phyloP scores from a whole-genome alignment of 768 basidiomycete genomes.

The Crassisporium funariophilum region DNA sequence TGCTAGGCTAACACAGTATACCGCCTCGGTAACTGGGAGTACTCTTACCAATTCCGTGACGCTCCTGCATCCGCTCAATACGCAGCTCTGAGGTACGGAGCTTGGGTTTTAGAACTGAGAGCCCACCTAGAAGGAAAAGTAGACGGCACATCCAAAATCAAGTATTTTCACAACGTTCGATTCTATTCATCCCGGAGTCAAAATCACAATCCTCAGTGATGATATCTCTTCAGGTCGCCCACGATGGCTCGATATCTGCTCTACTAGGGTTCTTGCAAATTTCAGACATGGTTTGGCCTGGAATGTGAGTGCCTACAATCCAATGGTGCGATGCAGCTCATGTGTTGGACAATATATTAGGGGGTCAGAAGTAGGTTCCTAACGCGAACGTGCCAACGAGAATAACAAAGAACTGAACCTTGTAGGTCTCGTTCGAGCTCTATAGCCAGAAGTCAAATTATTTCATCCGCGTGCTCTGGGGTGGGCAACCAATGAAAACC shows the following conservation, averaged over 20 bases:
- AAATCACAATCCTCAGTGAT: background rate
- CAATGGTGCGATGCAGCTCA: background rate
- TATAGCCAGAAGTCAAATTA: slow-evolving; percentile 28
- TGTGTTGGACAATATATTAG: slow-evolving; percentile 16
- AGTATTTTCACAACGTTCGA: slow-evolving; percentile 46
- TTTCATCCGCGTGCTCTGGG: slow-evolving; percentile 53
- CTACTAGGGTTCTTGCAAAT: slow-evolving; percentile 53
- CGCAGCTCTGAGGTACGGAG: slow-evolving; percentile 46
- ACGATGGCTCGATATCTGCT: slow-evolving; percentile 52
- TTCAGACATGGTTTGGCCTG: slow-evolving; percentile 55
- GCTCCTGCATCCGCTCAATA: slow-evolving; percentile 46
- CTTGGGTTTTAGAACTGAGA: slow-evolving; percentile 48
- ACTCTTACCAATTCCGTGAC: slow-evolving; percentile 52
- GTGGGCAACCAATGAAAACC: slow-evolving; percentile 50
- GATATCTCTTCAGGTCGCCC: slow-evolving; percentile 37
- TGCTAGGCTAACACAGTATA: slow-evolving; percentile 51
- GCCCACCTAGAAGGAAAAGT: slow-evolving; percentile 40
- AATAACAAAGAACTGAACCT: background rate
- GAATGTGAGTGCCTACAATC: slow-evolving; percentile 37
- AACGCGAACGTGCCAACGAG: background rate
- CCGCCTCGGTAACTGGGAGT: slow-evolving; percentile 63
- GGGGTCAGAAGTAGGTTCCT: slow-evolving; percentile 43
- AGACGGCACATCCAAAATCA: slow-evolving; percentile 37
- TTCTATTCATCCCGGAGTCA: background rate
- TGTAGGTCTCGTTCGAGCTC: slow-evolving; percentile 47